Percentiles rank a stretch among this genome's conserved stretches.
These are phyloP conservation scores for Daphne laureola DNA, from an alignment of 441 rosid species.

Conservation along the genomic window DNA sequence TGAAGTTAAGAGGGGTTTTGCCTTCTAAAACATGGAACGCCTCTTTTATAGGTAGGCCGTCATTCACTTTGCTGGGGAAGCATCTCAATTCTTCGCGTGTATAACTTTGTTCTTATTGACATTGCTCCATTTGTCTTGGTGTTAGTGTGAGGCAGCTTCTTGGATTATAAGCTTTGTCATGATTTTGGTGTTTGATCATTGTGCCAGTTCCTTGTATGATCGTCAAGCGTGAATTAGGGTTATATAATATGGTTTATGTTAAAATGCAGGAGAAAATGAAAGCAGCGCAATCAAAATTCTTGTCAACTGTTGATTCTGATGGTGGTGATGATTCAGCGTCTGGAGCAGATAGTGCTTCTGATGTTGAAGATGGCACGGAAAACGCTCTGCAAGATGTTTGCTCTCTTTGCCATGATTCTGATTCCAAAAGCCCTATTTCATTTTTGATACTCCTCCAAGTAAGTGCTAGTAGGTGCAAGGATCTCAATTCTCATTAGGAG, in stretches of 20 bases:
- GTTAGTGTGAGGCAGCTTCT: too few relatives aligned
- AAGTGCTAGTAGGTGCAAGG: slow-evolving; percentile 19
- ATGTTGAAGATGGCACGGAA: slow-evolving; percentile 28
- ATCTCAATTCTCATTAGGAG: too few relatives aligned
- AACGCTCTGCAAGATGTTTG: slow-evolving; percentile 59
- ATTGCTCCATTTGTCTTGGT: too few relatives aligned
- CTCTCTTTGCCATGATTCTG: slow-evolving; percentile 85
- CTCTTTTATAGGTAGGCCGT: too few relatives aligned
- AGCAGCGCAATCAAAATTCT: slow-evolving; percentile 92
- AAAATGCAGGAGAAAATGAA: slow-evolving; percentile 88
- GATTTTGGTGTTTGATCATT: slow-evolving; percentile 6
- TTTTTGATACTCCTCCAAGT: slow-evolving; percentile 94
- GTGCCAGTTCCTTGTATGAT: slow-evolving; percentile 1
- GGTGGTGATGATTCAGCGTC: slow-evolving; percentile 38
- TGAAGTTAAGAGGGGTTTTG: too few relatives aligned
- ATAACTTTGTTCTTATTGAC: too few relatives aligned
- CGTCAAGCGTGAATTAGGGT: slow-evolving; percentile 7
- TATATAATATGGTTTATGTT: background rate
- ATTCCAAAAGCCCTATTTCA: slow-evolving; percentile 67
- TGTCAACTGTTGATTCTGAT: slow-evolving; percentile 50
- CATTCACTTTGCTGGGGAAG: too few relatives aligned
- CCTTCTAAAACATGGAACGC: too few relatives aligned
- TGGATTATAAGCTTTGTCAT: background rate
- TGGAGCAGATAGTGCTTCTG: slow-evolving; percentile 42
- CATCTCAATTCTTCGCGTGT: too few relatives aligned